Percentiles rank a stretch among this genome's conserved stretches.
phyloP scores from a whole-genome alignment of 2,329 filamentous ascomycete genomes.

The Fusarium denticulatum region DNA sequence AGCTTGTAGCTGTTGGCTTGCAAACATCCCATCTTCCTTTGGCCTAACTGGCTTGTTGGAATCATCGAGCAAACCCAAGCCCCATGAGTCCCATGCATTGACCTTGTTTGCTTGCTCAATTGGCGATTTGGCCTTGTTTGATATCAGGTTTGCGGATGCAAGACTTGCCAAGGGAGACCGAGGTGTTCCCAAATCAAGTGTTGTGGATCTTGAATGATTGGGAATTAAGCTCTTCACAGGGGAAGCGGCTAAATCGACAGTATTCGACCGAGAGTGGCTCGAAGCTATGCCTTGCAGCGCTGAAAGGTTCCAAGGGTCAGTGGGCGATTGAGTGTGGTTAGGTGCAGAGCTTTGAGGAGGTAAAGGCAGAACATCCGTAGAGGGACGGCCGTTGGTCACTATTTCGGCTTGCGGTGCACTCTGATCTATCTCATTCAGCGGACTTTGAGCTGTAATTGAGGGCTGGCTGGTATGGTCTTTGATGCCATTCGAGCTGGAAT shows the following conservation, averaged over 20 bases:
- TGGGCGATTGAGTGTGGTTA: not conserved
- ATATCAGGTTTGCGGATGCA: slow-evolving; percentile 14
- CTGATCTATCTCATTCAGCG: slow-evolving; percentile 6
- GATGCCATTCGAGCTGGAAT: not conserved
- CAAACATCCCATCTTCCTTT: slow-evolving; percentile 3
- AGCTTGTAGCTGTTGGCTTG: slow-evolving; percentile 1
- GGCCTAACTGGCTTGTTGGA: slow-evolving; percentile 11
- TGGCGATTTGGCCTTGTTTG: slow-evolving; percentile 10
- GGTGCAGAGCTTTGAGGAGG: slow-evolving; percentile 5
- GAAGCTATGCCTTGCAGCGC: not conserved
- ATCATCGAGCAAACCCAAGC: slow-evolving; percentile 24
- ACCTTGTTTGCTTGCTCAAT: slow-evolving; percentile 17
- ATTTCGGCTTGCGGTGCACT: not conserved
- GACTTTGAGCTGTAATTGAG: slow-evolving; percentile 6
- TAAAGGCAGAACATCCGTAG: slow-evolving; percentile 10
- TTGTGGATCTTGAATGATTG: slow-evolving; percentile 29
- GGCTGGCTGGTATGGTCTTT: slow-evolving; percentile 10
- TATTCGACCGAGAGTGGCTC: slow-evolving; percentile 34
- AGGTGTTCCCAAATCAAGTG: slow-evolving; percentile 21
- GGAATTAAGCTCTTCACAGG: slow-evolving; percentile 9
- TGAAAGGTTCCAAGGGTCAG: not conserved
- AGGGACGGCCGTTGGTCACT: slow-evolving; percentile 10
- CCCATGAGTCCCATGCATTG: slow-evolving; percentile 36
- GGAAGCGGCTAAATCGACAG: slow-evolving; percentile 19
- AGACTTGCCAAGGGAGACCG: slow-evolving; percentile 23